Evolutionary conservation across 108 stramenopile species (phyloP), one percentile per base, ranked within the genome.

Genomic region (Craspedostauros australis): DNA sequence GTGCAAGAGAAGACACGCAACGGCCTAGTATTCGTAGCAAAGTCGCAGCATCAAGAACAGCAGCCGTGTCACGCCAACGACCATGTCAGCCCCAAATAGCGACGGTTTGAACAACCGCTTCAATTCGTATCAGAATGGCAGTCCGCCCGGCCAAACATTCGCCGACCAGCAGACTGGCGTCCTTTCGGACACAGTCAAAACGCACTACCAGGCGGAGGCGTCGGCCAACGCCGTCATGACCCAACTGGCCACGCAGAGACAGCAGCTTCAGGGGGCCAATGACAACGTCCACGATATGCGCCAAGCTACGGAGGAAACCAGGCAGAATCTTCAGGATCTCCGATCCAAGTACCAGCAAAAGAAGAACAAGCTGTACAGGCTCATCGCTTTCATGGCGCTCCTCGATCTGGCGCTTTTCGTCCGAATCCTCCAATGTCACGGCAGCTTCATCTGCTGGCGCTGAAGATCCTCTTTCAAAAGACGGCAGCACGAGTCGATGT

Each of bases 231-330:
- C 75, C n/a, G 82, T 92, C 5, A 34, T 92, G 31, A 69, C 76
- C 23, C 80, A 86, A 54, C 43, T 92, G 71, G 76, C 81, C 37
- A 56, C 60, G 15, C 91, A 92, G 42, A 70, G 91, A 23, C 80
- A 84, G 39, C 91, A 92, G 61, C 42, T 92, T 14, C 69, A 82
- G 53, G 75, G 81, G 25, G 91, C 91, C 8, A 82, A 84, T 37
- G 86, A 86, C 26, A 82, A 88, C 37, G 85, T 88, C 14, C 82
- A 80, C 74, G 69, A 85, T 37, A 92, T 82, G 79, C 63, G 85
- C 39, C 48, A 77, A 38, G 73, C 80, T 31, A 86, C 82, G 27
- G 91, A 86, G 34, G 47, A 62, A 24, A 86, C 91, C 7, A 80
- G 79, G 57, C 61, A 72, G 46, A 85, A 92, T 57, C 37, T 92